Conservation (phyloP, 148 eudicot species). For the Vaccinium darrowii region DNA sequence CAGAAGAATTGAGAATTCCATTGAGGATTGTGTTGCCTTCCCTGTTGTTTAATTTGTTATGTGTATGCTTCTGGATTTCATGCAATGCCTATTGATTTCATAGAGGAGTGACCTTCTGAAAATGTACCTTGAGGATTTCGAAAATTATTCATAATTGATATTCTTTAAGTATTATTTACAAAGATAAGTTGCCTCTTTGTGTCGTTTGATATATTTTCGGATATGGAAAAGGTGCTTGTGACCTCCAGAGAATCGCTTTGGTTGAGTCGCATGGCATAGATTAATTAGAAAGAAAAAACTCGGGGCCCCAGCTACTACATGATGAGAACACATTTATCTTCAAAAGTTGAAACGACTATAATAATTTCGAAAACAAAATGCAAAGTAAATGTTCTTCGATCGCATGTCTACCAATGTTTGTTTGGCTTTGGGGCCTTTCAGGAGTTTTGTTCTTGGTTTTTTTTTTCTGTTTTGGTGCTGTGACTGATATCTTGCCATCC, state of each 20-base stretch:
- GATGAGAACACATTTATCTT: background rate
- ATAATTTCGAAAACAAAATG: background rate
- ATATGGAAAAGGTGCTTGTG: background rate
- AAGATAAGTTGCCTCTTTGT: background rate
- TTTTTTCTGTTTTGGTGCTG: no score
- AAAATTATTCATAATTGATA: background rate
- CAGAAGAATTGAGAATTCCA: conserved; percentile 17
- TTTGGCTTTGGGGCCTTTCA: no score
- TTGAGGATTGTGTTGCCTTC: background rate
- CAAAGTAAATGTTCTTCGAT: background rate
- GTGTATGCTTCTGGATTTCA: background rate
- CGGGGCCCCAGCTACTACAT: background rate
- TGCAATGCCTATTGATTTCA: background rate
- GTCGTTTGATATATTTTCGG: background rate
- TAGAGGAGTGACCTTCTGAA: background rate
- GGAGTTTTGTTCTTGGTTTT: no score
- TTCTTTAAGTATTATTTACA: background rate
- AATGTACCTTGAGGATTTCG: background rate
- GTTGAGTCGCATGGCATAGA: background rate
- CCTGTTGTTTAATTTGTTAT: background rate
- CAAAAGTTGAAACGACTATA: background rate
- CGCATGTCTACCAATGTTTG: background rate
- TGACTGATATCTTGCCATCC: no score
- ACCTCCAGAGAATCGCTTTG: background rate
- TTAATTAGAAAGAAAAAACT: background rate